Conservation (phyloP, 164 flowering plant species). For the Vitis riparia region DNA sequence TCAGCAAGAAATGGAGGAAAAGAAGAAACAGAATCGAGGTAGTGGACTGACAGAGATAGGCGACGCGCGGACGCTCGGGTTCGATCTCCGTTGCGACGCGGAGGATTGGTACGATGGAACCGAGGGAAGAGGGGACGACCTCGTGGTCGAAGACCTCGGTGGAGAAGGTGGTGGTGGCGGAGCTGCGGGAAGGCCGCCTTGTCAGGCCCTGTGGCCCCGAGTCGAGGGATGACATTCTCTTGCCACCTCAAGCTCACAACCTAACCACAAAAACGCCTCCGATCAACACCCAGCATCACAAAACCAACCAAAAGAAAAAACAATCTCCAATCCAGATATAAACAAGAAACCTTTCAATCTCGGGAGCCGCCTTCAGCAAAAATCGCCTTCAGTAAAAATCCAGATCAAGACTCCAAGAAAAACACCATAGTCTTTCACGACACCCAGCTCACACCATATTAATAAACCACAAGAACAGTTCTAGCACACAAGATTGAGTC, state of each 20-base stretch:
- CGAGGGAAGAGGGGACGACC: constrained; percentile 89
- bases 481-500: neutral
- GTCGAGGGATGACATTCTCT: constrained; percentile 28
- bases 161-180: constrained; percentile 75
- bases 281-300: too few species aligned
- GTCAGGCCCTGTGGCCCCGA: constrained; percentile 52
- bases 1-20: neutral
- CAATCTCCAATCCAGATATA: too few species aligned
- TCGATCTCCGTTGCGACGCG: constrained; percentile 92
- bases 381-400: too few species aligned
- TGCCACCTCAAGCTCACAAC: constrained; percentile 8
- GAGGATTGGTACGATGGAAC: constrained; percentile 80
- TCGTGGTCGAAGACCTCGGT: constrained; percentile 92
- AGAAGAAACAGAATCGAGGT: neutral
- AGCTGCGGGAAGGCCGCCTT: constrained; percentile 78
- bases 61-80: constrained; percentile 82
- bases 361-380: too few species aligned
- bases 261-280: too few species aligned
- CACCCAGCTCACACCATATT: too few species aligned
- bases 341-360: too few species aligned
- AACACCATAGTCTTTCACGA: too few species aligned
- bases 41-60: constrained; percentile 78
- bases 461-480: neutral
- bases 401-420: too few species aligned
- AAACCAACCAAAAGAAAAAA: too few species aligned